These are phyloP conservation scores for Trametes sanguinea DNA, from an alignment of 768 basidiomycete species.

Conservation along the genomic window DNA sequence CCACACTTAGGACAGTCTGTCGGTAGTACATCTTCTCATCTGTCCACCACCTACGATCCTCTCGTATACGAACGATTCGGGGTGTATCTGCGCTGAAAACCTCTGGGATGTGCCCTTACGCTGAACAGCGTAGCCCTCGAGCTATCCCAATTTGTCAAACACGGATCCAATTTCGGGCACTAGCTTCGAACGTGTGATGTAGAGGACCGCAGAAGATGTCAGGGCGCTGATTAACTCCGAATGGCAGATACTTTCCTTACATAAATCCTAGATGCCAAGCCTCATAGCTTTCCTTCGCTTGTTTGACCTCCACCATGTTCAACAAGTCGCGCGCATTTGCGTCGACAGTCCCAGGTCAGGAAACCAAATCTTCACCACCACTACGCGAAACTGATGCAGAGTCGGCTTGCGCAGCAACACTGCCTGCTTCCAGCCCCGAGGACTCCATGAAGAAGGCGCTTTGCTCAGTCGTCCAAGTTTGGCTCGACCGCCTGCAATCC, in stretches of 20 bases:
- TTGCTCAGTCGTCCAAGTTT: constrained; percentile 47
- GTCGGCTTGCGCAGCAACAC: not conserved
- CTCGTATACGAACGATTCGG: too few relatives aligned
- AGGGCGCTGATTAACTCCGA: not conserved
- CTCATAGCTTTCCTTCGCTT: not conserved
- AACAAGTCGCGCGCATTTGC: constrained; percentile 10
- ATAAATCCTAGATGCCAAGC: not conserved
- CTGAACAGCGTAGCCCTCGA: too few relatives aligned
- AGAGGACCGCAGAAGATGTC: not conserved
- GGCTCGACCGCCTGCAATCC: constrained; percentile 62
- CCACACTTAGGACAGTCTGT: too few relatives aligned
- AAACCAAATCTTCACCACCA: too few relatives aligned
- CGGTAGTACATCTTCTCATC: too few relatives aligned
- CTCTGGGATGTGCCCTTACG: too few relatives aligned
- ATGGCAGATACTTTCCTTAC: not conserved
- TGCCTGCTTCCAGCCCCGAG: not conserved
- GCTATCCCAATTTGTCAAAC: not conserved
- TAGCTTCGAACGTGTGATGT: not conserved
- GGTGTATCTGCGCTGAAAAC: too few relatives aligned
- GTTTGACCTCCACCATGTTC: constrained; percentile 6
- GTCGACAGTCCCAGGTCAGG: not conserved
- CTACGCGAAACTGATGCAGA: too few relatives aligned
- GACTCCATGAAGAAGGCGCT: constrained; percentile 23
- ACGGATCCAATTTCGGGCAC: not conserved
- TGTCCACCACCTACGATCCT: too few relatives aligned